phyloP scores from a whole-genome alignment of 148 eudicot genomes.

The Amaranthus hypochondriacus region DNA sequence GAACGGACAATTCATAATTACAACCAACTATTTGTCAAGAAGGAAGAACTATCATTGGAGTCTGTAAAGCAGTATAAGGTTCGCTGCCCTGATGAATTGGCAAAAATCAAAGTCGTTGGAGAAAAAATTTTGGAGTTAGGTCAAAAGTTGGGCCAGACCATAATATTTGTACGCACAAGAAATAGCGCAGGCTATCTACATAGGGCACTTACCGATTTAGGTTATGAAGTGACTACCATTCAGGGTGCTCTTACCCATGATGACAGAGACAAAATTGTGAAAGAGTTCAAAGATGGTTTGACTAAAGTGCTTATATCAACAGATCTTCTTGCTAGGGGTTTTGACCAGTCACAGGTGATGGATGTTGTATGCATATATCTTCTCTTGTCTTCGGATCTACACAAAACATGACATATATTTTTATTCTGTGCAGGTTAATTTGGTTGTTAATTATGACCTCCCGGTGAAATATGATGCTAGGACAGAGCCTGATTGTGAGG shows the following conservation, averaged over 20 bases:
- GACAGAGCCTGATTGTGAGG: slow-evolving; percentile 79
- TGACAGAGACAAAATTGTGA: slow-evolving; percentile 80
- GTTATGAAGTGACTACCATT: slow-evolving; percentile 88
- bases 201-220: slow-evolving; percentile 57
- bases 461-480: slow-evolving; percentile 42
- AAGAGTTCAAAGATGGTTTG: slow-evolving; percentile 85
- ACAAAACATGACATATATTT: not conserved
- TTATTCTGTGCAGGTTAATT: slow-evolving; percentile 54
- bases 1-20: slow-evolving; percentile 54
- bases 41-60: slow-evolving; percentile 77
- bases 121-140: slow-evolving; percentile 79
- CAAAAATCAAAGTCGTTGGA: slow-evolving; percentile 61
- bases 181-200: slow-evolving; percentile 63
- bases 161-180: slow-evolving; percentile 74
- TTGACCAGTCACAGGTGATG: slow-evolving; percentile 79
- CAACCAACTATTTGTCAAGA: slow-evolving; percentile 79
- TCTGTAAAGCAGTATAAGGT: slow-evolving; percentile 88
- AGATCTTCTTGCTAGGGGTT: slow-evolving; percentile 89
- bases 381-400: not conserved
- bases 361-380: not conserved
- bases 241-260: slow-evolving; percentile 78
- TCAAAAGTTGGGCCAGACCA: slow-evolving; percentile 79
- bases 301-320: slow-evolving; percentile 92
- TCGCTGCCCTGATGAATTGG: slow-evolving; percentile 67
- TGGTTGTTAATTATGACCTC: slow-evolving; percentile 91